phyloP scores from a whole-genome alignment of 2,329 filamentous ascomycete genomes.

The Metarhizium album region DNA sequence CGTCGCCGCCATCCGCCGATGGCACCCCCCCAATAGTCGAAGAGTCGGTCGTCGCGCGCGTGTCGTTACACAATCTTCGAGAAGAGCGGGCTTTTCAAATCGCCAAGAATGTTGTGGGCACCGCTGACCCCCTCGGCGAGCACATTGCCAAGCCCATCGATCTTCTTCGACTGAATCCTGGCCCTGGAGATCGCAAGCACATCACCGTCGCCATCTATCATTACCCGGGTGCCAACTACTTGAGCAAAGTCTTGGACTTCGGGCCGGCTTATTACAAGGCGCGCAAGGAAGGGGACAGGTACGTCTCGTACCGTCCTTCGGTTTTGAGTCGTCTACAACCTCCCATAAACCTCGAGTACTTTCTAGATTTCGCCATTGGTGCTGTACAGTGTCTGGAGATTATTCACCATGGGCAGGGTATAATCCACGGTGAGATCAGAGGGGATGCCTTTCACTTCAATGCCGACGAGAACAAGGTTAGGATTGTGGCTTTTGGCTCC shows the following conservation, averaged over 20 bases:
- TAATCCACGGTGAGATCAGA: constrained; percentile 83
- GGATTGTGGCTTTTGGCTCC: constrained; percentile 75
- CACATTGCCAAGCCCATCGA: constrained; percentile 78
- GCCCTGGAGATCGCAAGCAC: constrained; percentile 57
- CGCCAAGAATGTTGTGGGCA: constrained; percentile 58
- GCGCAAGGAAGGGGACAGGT: constrained; percentile 39
- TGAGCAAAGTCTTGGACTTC: constrained; percentile 61
- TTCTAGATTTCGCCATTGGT: constrained; percentile 86
- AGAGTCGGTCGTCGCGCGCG: constrained; percentile 63
- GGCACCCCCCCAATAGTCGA: constrained; percentile 43
- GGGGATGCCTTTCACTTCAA: constrained; percentile 88
- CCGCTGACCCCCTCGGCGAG: constrained; percentile 59
- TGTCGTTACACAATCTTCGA: constrained; percentile 72
- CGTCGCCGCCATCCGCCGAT: constrained; percentile 22
- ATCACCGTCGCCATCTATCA: constrained; percentile 76
- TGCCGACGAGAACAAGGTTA: constrained; percentile 57
- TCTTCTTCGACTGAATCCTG: constrained; percentile 58
- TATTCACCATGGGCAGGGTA: constrained; percentile 77
- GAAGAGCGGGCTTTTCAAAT: constrained; percentile 85
- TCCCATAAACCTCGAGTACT: constrained; percentile 60
- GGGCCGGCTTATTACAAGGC: constrained; percentile 63
- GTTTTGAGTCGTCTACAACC: constrained; percentile 37
- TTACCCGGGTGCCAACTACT: constrained; percentile 61
- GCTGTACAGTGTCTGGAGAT: constrained; percentile 79
- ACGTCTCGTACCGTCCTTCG: constrained; percentile 32